phyloP scores from a whole-genome alignment of 306 rosid genomes.

The Neltuma alba region DNA sequence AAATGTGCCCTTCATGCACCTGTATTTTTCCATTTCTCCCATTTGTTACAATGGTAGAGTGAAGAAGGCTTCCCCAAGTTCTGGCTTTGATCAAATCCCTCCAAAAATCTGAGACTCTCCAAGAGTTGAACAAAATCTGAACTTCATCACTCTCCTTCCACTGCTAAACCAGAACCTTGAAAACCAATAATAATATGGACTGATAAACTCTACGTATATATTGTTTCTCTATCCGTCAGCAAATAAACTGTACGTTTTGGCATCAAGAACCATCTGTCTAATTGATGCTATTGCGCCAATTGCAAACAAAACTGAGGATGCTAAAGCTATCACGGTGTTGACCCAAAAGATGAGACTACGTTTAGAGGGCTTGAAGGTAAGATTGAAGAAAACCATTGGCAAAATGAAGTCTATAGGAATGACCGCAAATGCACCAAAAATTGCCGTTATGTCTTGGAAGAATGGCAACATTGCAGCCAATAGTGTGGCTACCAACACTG shows the following conservation, averaged over 20 bases:
- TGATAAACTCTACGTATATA: not conserved
- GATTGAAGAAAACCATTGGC: conserved; percentile 77
- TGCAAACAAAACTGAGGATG: conserved; percentile 52
- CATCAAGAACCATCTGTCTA: conserved; percentile 74
- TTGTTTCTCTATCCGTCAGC: conserved; percentile 35
- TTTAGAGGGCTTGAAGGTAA: conserved; percentile 81
- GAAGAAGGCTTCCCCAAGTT: not conserved
- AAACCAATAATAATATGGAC: too few relatives aligned
- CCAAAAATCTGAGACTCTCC: not conserved
- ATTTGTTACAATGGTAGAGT: too few relatives aligned
- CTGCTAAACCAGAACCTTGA: not conserved
- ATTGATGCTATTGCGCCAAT: conserved; percentile 75
- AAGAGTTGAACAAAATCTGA: not conserved
- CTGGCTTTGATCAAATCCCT: not conserved
- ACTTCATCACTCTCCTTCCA: not conserved
- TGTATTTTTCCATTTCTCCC: too few relatives aligned
- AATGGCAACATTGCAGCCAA: conserved; percentile 88
- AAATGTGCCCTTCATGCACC: too few relatives aligned
- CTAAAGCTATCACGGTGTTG: conserved; percentile 58
- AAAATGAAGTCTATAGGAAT: conserved; percentile 83
- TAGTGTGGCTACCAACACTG: conserved; percentile 61
- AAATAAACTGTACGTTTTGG: conserved; percentile 67
- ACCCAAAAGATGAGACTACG: conserved; percentile 54
- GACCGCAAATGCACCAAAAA: conserved; percentile 82
- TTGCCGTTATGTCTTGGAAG: conserved; percentile 75